These are phyloP conservation scores for Cyclocybe cylindracea DNA, from an alignment of 768 basidiomycete species.

Conservation along the genomic window DNA sequence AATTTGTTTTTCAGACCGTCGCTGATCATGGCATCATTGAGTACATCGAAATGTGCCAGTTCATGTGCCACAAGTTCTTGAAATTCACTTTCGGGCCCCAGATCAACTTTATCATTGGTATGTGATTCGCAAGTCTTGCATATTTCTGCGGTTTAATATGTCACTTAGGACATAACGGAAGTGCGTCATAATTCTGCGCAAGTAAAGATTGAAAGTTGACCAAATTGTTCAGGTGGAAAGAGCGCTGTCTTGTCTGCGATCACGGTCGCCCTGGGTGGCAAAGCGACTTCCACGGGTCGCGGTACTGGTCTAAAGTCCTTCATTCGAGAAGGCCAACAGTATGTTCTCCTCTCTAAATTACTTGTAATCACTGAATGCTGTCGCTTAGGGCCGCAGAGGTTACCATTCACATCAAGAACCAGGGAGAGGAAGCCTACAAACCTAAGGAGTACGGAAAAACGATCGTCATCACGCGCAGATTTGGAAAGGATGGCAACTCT, in stretches of 20 bases:
- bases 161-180: constrained; percentile 83
- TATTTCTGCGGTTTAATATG: not conserved
- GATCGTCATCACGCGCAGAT: constrained; percentile 81
- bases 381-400: constrained; percentile 67
- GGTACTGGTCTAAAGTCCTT: constrained; percentile 84
- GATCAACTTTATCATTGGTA: constrained; percentile 96
- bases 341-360: constrained; percentile 21
- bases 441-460: constrained; percentile 83
- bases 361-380: not conserved
- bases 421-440: constrained; percentile 87
- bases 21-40: constrained; percentile 91
- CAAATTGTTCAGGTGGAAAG: constrained; percentile 71
- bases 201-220: not conserved
- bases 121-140: constrained; percentile 15
- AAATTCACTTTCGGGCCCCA: constrained; percentile 87
- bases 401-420: constrained; percentile 82
- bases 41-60: constrained; percentile 83
- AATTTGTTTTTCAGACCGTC: constrained; percentile 50
- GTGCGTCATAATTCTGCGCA: constrained; percentile 41
- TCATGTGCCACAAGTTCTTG: constrained; percentile 93
- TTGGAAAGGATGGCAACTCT: constrained; percentile 74
- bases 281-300: constrained; percentile 88
- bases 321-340: constrained; percentile 83
- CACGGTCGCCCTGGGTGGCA: constrained; percentile 91
- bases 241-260: constrained; percentile 93